Evolutionary conservation across 2,329 filamentous ascomycete species (phyloP), one percentile per base, ranked within the genome.

Genomic region (Arthrocladium fulminans): DNA sequence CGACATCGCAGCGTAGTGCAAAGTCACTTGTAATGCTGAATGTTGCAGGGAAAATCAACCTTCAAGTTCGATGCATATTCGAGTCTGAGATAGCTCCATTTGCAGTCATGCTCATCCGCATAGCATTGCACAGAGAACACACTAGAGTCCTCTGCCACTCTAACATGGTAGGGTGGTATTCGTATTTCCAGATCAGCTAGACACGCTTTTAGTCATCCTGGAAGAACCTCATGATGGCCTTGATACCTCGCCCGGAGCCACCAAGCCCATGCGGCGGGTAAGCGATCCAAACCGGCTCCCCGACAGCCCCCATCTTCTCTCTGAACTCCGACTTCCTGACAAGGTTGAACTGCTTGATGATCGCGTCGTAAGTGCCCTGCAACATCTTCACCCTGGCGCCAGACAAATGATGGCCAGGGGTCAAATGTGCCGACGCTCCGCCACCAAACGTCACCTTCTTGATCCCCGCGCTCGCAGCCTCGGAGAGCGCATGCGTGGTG

Each of bases 181-280:
- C n/a, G n/a, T n/a, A n/a, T n/a, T n/a, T n/a, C n/a, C n/a, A n/a
- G n/a, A n/a, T n/a, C n/a, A n/a, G n/a, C n/a, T n/a, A n/a, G n/a
- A n/a, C n/a, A n/a, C n/a, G n/a, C n/a, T n/a, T n/a, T n/a, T 46
- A 49, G 19, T 63, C 70, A 56, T 71, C 86, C 66, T 90, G 85
- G 65, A 95, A 92, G 71, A 94, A 95, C 63, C 83, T 85, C 69
- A 95, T 75, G 57, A 96, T 80, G n/a, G 88, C 87, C 63, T 85
- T 80, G 53, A 88, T 80, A 37, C 88, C 89, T 53, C 82, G 79
- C 12, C 32, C 32, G 30, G 22, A 27, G 39, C 89, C 80, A 1
- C 88, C 88, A 23, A 96, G 74, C 6, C 89, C 88, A 61, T 88
- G 83, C 50, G 84, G 82, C 34, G 89, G 89, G 67, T 94, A 96